Evolutionary conservation across 1,139 yeast species (phyloP).

Genomic region (Lodderomyces beijingensis): DNA sequence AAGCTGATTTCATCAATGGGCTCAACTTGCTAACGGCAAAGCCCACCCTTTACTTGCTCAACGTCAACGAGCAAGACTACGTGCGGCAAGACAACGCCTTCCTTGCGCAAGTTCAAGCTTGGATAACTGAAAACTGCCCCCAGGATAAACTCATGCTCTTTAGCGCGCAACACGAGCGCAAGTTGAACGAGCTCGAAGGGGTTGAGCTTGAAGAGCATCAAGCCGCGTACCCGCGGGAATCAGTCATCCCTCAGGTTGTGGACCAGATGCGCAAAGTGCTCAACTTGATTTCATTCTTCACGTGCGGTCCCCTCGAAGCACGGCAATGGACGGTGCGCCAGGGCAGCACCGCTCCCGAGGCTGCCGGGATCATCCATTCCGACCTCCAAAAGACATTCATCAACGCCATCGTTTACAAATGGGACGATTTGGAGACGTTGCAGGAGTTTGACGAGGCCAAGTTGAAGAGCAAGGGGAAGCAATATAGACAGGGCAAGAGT

Average conservation of each 20-base stretch:
- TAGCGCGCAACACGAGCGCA: slow-evolving; percentile 57
- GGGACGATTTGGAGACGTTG: slow-evolving; percentile 51
- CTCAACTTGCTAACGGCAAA: slow-evolving; percentile 67
- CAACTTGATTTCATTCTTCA: slow-evolving; percentile 77
- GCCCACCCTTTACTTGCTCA: slow-evolving; percentile 60
- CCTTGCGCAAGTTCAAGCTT: slow-evolving; percentile 35
- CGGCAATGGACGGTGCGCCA: slow-evolving; percentile 87
- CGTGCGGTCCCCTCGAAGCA: slow-evolving; percentile 87
- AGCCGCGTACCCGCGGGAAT: slow-evolving; percentile 14
- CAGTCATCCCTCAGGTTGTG: slow-evolving; percentile 47
- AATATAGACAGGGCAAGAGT: slow-evolving; percentile 63
- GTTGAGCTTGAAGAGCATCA: slow-evolving; percentile 17
- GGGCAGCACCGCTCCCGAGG: slow-evolving; percentile 82
- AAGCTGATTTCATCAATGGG: slow-evolving; percentile 52
- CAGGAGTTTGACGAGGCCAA: slow-evolving; percentile 38
- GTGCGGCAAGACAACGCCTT: slow-evolving; percentile 42
- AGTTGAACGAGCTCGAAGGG: slow-evolving; percentile 22
- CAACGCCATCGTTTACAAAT: slow-evolving; percentile 83
- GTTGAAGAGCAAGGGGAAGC: slow-evolving; percentile 47
- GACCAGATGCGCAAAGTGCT: slow-evolving; percentile 64
- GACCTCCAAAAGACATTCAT: slow-evolving; percentile 83
- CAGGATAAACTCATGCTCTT: slow-evolving; percentile 52
- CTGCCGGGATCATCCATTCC: slow-evolving; percentile 91
- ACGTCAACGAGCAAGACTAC: slow-evolving; percentile 58
- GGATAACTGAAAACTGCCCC: slow-evolving; percentile 56